Base-by-base conservation (phyloP, 768 basidiomycete genomes). In the Boletus huronensis region DNA sequence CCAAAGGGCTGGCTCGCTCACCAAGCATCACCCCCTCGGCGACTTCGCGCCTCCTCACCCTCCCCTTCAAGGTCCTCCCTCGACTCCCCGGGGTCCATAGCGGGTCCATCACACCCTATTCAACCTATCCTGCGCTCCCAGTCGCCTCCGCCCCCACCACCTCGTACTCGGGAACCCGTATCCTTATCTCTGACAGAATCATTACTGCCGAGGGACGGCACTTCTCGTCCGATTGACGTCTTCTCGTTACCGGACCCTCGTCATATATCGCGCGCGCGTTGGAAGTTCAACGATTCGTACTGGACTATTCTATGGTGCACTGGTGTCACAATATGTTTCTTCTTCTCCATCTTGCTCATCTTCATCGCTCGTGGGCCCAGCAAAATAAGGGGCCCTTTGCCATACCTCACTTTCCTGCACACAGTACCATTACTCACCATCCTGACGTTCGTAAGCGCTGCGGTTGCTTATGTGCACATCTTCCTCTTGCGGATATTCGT, bases 211-310 rank as follows among this genome's bases (percentile, higher is more conserved):
- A 74, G 89, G 53, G 88, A 89, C 57, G 87, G 87, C 28, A 74
- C 74, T 40, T 70, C 80, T 21, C 79, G 86, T 45, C 81, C 86
- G 5, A 62, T 83, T 19, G 84, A 87, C 69, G 79, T 85, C 32
- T 93, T 93, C 70, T 82, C 82, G 26, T 77, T 92, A 14, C 90
- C 89, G 4, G 88, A 91, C 63, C 88, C 87, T 23, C 79, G 85
- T 42, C 82, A 87, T 60, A 74, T 78, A n/a, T 79, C 83, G 19
- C 76, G 81, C 53, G 74, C 77, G 31, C 82, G 84, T 51, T 79
- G 84, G 70, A 89, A 85, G 70, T 84, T 84, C 72, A 83, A 92
- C 57, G 88, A 92, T 65, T 77, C 82, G 3, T 70, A 78, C 41
- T 90, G 86, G 85, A 90, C 85, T 17, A 78, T 82, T 7, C 62